Conservation (phyloP, 331 rosid genomes). For the Arachis monticola region DNA sequence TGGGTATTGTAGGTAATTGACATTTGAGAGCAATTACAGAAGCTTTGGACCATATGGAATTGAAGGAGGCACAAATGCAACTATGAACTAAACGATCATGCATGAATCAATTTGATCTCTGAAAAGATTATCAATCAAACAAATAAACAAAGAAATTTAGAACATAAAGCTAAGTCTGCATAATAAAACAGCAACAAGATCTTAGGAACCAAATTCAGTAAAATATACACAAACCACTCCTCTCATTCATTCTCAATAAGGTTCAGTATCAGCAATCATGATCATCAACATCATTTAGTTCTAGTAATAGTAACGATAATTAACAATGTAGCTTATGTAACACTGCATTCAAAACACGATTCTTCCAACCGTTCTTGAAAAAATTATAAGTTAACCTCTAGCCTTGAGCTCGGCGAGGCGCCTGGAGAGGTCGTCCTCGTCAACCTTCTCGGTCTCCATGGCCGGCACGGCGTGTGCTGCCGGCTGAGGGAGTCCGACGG, state of each 20-base stretch:
- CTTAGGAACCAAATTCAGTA: neutral
- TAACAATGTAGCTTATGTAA: neutral
- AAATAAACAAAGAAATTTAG: neutral
- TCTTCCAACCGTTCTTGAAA: neutral
- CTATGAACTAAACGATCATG: too few species aligned
- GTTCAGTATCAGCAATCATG: neutral
- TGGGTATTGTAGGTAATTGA: slow-evolving; percentile 47
- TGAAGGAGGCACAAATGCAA: slow-evolving; percentile 42
- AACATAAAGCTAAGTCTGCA: slow-evolving; percentile 24
- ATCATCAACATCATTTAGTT: neutral
- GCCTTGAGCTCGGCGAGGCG: slow-evolving; percentile 91
- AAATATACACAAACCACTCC: slow-evolving; percentile 30
- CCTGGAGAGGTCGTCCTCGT: slow-evolving; percentile 77
- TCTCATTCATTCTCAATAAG: neutral
- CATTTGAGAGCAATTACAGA: slow-evolving; percentile 45
- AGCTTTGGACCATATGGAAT: slow-evolving; percentile 49
- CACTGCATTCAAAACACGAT: slow-evolving; percentile 25
- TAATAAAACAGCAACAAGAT: neutral
- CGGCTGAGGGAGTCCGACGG: slow-evolving; percentile 82
- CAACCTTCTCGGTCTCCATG: slow-evolving; percentile 76
- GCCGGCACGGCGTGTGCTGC: slow-evolving; percentile 75
- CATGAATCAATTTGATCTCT: neutral
- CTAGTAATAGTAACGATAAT: neutral
- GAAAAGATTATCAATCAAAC: too few species aligned
- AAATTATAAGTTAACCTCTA: slow-evolving; percentile 51